Conservation (phyloP, 2,329 filamentous ascomycete genomes). For the Daldinia sp. region DNA sequence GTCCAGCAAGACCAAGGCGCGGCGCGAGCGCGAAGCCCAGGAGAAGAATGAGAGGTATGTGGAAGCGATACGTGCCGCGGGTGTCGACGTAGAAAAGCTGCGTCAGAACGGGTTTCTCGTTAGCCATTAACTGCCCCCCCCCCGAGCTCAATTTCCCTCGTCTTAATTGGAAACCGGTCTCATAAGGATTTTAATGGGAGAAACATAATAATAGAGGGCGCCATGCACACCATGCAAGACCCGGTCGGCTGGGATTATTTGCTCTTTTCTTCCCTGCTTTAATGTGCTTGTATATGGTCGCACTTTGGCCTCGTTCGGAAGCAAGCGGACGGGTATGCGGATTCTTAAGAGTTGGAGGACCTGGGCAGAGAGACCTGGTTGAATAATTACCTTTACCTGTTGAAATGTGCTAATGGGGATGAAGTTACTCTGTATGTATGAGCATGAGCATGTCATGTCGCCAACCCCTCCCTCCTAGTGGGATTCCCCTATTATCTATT, state of each 20-base stretch:
- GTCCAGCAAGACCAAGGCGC: constrained; percentile 92
- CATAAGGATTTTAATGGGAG: not conserved
- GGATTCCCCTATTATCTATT: not conserved
- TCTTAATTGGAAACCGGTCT: not conserved
- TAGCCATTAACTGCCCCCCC: not conserved
- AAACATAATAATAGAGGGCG: not conserved
- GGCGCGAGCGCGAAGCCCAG: constrained; percentile 86
- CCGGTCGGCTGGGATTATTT: constrained; percentile 14
- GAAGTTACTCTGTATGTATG: constrained; percentile 15
- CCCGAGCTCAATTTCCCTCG: not conserved
- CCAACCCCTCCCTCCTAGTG: not conserved
- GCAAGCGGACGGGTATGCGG: constrained; percentile 10
- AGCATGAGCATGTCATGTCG: not conserved
- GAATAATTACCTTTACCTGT: not conserved
- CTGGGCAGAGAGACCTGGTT: not conserved
- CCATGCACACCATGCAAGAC: not conserved
- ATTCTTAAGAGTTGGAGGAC: not conserved
- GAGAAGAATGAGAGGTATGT: constrained; percentile 79
- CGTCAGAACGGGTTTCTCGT: constrained; percentile 62
- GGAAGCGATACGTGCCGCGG: constrained; percentile 76
- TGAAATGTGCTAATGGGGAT: constrained; percentile 25
- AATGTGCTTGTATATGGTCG: not conserved
- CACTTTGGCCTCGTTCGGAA: not conserved
- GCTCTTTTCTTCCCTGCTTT: constrained; percentile 16
- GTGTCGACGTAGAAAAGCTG: constrained; percentile 72